Evolutionary conservation across 495 filamentous ascomycete genomes (phyloP), one percentile per base, ranked within the genome.

Genomic region (Talaromyces adpressus): DNA sequence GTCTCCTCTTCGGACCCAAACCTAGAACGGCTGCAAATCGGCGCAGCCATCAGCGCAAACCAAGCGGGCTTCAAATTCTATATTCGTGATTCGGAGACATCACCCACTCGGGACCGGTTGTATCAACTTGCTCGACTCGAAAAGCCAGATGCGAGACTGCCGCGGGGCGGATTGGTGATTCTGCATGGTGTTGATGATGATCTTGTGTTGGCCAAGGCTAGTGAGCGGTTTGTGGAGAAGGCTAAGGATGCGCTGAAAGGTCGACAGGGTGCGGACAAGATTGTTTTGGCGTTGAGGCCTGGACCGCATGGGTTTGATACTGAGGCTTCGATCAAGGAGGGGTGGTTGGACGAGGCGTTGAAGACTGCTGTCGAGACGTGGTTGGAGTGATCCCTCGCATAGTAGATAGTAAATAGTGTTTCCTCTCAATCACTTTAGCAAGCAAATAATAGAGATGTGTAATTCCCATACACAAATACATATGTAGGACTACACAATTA

Each of bases 291-390:
- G n/a, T 36, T 71, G 12, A 30, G 63, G 32, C 67, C 71, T 22
- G 72, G 72, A 1, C 63, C 63, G 3, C 72, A 74, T 73, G 72
- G 72, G 22, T 73, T 73, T 68, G 71, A 75, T 68, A 20, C 2
- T 1, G 45, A 52, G 6, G 30, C 62, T 29, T 54, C 63, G 9
- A 56, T 66, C 12, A 59, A 64, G 14, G 69, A 72, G 59, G 29
- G 16, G 51, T 74, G 71, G 69, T 23, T 71, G 39, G 39, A 57
- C 41, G 64, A 70, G 18, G 60, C 57, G 11, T 57, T 73, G 4
- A 61, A 61, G 39, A 23, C 20, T 30, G 65, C 68, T 22, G 57
- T 73, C 30, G 27, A 61, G 51, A 59, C 63, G 52, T 72, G 72
- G 69, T 63, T 75, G 27, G 68, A 69, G 34, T 71, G 53, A 18